Evolutionary conservation across 2,329 filamentous ascomycete species (phyloP).

Genomic region (Thielaviopsis euricoi): DNA sequence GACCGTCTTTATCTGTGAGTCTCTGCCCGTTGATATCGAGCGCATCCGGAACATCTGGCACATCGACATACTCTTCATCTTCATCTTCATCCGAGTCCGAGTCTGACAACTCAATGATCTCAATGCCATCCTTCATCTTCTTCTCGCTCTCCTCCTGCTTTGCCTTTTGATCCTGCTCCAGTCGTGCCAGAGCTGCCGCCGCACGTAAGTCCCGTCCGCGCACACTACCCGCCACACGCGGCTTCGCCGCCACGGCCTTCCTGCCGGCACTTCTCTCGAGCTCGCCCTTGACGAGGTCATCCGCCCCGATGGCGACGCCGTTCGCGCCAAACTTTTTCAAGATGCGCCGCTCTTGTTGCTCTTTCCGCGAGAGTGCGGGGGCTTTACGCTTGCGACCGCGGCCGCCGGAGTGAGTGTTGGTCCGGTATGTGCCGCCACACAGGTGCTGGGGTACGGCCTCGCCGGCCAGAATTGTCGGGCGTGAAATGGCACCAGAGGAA

Average conservation of each 20-base stretch:
- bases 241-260: constrained; percentile 45
- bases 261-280: constrained; percentile 39
- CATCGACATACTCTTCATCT: too few species aligned
- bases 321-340: constrained; percentile 61
- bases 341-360: constrained; percentile 56
- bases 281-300: constrained; percentile 46
- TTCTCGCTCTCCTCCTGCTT: constrained; percentile 19
- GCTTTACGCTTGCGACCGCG: constrained; percentile 36
- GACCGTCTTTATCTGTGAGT: constrained; percentile 49
- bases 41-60: constrained; percentile 24
- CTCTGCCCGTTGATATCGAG: constrained; percentile 47
- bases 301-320: constrained; percentile 52
- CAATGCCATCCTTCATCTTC: constrained; percentile 22
- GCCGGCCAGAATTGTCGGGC: constrained; percentile 31
- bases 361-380: constrained; percentile 45
- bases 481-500: constrained; percentile 41
- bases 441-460: constrained; percentile 53
- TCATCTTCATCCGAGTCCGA: constrained; percentile 15
- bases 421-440: constrained; percentile 66
- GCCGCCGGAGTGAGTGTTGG: constrained; percentile 31
- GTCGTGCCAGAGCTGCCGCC: constrained; percentile 59
- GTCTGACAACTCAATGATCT: constrained; percentile 23
- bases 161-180: constrained; percentile 35
- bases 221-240: constrained; percentile 57
- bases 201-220: constrained; percentile 60